Evolutionary conservation across 139 green algal species (phyloP), one percentile per base, ranked within the genome.

Genomic region (Dunaliella sp.): DNA sequence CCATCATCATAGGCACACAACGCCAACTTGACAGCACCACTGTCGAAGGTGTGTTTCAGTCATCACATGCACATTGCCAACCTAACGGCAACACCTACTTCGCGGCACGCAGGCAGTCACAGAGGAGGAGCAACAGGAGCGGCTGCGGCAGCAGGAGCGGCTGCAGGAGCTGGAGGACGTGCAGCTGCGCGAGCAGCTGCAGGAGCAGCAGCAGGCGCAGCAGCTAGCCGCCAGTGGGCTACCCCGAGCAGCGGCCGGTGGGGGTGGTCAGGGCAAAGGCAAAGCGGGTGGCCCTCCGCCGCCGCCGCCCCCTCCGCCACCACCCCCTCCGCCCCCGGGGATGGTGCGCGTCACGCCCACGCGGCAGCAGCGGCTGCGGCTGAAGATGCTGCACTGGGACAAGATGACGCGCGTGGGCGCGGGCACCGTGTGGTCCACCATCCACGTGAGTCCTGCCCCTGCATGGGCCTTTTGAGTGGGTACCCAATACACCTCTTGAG

Each of bases 341-440:
- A 86, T 87, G 28, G 82, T 83, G 81, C 81, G 80, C 0, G 84
- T 88, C 2, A 88, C 88, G 1, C 88, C 88, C 57, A 91, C 82
- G 7, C 84, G 90, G 26, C 89, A 88, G 78, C 91, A 95, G 90
- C 85, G 82, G 48, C 87, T 87, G 77, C 89, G 91, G 74, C 88
- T 98, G 22, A 97, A 97, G 90, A 88, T 92, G 90, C 89, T 98
- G 82, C 95, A 98, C 90, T 98, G 95, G 95, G 92, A 97, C 72
- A 97, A 96, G 89, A 91, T 97, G 78, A 91, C 86, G 48, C 72
- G 87, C 33, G 88, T 89, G 2, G 32, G 87, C 81, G 86, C 91
- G 31, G 90, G 90, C 80, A 95, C 92, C 0, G 90, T 97, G 36
- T 97, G 95, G 95, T 85, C 87, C 28, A 33, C 81, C 21, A 87